Evolutionary conservation across 768 basidiomycete genomes (phyloP).

Genomic region (Podaxis sp.): DNA sequence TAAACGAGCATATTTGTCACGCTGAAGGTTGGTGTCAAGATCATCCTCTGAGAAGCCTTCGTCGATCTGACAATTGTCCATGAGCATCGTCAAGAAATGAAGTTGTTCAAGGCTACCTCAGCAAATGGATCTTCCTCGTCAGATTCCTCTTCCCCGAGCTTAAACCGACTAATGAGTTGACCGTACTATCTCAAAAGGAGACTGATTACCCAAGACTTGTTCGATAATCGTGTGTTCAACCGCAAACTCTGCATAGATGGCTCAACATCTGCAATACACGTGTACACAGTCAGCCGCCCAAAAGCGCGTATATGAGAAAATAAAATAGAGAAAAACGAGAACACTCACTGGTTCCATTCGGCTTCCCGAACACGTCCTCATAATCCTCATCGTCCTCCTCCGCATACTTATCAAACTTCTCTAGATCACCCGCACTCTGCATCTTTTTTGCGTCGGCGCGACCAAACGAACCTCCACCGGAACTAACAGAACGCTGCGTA

Average conservation of each 20-base stretch:
- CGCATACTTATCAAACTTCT: constrained; percentile 84
- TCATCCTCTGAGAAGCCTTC: constrained; percentile 92
- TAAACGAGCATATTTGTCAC: constrained; percentile 90
- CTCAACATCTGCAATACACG: constrained; percentile 38
- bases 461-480: constrained; percentile 50
- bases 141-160: constrained; percentile 76
- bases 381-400: constrained; percentile 91
- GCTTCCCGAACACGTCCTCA: constrained; percentile 89
- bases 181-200: neutral
- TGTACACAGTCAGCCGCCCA: neutral
- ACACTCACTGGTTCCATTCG: constrained; percentile 59
- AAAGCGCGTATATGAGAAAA: too few species aligned
- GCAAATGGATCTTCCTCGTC: constrained; percentile 98
- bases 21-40: constrained; percentile 84
- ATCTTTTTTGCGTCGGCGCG: constrained; percentile 56
- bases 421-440: constrained; percentile 60
- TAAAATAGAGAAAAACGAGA: neutral
- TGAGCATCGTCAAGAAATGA: neutral
- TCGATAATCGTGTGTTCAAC: constrained; percentile 81
- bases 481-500: constrained; percentile 27
- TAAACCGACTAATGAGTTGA: neutral
- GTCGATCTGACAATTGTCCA: constrained; percentile 58
- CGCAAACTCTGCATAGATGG: constrained; percentile 72
- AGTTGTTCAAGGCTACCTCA: constrained; percentile 45
- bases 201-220: constrained; percentile 75